phyloP scores from a whole-genome alignment of 2,329 filamentous ascomycete genomes.

The Pseudocercospora vitis region DNA sequence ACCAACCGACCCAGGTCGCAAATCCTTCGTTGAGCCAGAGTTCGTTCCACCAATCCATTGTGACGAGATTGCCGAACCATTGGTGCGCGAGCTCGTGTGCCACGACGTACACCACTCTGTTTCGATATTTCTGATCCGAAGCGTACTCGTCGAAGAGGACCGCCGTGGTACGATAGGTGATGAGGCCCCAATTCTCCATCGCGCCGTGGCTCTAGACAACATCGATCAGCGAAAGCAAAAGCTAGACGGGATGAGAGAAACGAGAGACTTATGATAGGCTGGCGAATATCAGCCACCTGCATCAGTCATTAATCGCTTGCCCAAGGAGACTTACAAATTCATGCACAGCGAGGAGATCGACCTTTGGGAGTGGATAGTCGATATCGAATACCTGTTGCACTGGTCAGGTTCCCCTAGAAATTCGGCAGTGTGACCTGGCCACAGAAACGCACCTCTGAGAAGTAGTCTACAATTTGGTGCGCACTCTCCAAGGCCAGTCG shows the following conservation, averaged over 20 bases:
- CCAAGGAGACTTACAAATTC: slow-evolving; percentile 70
- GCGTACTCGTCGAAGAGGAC: slow-evolving; percentile 93
- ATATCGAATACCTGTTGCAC: slow-evolving; percentile 78
- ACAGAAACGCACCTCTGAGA: slow-evolving; percentile 65
- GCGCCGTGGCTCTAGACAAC: slow-evolving; percentile 63
- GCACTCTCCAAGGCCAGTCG: slow-evolving; percentile 87
- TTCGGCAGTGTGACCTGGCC: not conserved
- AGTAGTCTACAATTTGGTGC: slow-evolving; percentile 91
- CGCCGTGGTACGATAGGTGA: slow-evolving; percentile 88
- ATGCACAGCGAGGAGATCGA: slow-evolving; percentile 85
- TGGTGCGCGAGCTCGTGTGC: slow-evolving; percentile 97
- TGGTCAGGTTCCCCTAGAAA: too few species aligned
- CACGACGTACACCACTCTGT: slow-evolving; percentile 92
- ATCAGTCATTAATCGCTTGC: not conserved
- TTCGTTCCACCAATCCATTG: slow-evolving; percentile 81
- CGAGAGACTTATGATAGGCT: slow-evolving; percentile 47
- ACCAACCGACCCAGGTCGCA: slow-evolving; percentile 97
- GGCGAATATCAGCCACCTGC: slow-evolving; percentile 25
- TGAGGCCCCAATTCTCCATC: slow-evolving; percentile 96
- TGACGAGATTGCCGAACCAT: slow-evolving; percentile 94
- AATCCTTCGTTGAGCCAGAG: slow-evolving; percentile 93
- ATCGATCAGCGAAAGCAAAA: slow-evolving; percentile 41
- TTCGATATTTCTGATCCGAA: slow-evolving; percentile 87
- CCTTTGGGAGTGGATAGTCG: slow-evolving; percentile 90
- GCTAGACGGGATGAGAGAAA: not conserved